Conservation (phyloP, 805 yeast genomes). For the Pichia thaimueangensis region DNA sequence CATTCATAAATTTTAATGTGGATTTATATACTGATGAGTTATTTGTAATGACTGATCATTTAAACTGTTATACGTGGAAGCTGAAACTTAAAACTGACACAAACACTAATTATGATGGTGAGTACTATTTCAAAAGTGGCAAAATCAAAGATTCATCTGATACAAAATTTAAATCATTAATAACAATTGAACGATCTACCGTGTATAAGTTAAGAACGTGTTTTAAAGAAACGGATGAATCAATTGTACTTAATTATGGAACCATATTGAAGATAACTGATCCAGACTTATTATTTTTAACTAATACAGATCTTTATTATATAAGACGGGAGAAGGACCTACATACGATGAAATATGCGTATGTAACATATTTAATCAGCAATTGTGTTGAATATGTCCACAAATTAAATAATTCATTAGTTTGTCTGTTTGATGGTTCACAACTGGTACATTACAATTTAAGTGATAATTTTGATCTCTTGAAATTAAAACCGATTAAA, state of each 20-base stretch:
- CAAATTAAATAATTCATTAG: conserved; percentile 22
- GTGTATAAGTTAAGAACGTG: conserved; percentile 26
- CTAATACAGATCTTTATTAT: conserved; percentile 26
- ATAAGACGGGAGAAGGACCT: conserved; percentile 18
- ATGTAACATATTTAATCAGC: conserved; percentile 21
- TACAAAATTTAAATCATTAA: background rate
- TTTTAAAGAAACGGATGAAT: conserved; percentile 19
- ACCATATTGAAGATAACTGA: conserved; percentile 24
- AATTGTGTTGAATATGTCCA: conserved; percentile 28
- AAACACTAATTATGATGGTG: conserved; percentile 1
- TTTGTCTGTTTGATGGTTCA: conserved; percentile 31
- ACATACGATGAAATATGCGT: conserved; percentile 14
- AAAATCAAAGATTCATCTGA: conserved; percentile 3
- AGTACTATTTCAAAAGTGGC: conserved; percentile 1
- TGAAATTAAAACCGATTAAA: conserved; percentile 23
- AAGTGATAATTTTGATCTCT: conserved; percentile 18
- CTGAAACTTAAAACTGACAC: conserved; percentile 10
- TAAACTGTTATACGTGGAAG: conserved; percentile 33
- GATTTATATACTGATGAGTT: conserved; percentile 26
- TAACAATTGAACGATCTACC: conserved; percentile 20
- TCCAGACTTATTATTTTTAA: conserved; percentile 26
- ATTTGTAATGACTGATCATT: conserved; percentile 26
- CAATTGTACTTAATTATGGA: conserved; percentile 22
- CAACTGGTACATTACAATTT: conserved; percentile 28
- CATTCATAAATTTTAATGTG: conserved; percentile 25